Conservation (phyloP, 73 alveolate genomes). For the Tetrahymena borealis region DNA sequence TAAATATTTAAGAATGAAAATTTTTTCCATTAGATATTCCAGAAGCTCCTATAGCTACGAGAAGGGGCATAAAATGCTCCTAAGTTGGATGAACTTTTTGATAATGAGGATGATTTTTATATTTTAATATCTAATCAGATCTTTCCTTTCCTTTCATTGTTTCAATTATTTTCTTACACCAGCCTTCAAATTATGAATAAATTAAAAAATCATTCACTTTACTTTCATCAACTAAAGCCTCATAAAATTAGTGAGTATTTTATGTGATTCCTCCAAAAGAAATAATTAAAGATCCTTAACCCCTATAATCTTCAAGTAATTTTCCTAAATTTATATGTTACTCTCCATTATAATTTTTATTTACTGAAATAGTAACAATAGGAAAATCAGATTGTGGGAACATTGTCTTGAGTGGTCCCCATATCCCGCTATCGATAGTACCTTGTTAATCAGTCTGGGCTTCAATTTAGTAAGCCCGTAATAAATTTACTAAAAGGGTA, state of each 20-base stretch:
- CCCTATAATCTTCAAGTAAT: background rate
- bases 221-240: background rate
- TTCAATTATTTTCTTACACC: background rate
- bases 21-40: background rate
- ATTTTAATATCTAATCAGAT: background rate
- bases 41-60: background rate
- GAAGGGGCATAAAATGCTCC: background rate
- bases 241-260: background rate
- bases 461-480: background rate
- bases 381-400: background rate
- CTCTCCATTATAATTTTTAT: background rate
- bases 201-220: background rate
- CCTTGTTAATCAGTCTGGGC: background rate
- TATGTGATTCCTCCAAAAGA: background rate
- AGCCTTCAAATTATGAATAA: background rate
- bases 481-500: background rate
- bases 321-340: background rate
- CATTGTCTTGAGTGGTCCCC: background rate
- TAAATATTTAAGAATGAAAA: background rate
- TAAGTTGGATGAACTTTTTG: background rate
- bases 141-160: background rate
- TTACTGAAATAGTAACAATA: background rate
- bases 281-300: background rate
- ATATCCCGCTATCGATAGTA: background rate
- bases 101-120: background rate